Base-by-base conservation (phyloP, 176 grass and related monocot genomes). In the Typha latifolia region DNA sequence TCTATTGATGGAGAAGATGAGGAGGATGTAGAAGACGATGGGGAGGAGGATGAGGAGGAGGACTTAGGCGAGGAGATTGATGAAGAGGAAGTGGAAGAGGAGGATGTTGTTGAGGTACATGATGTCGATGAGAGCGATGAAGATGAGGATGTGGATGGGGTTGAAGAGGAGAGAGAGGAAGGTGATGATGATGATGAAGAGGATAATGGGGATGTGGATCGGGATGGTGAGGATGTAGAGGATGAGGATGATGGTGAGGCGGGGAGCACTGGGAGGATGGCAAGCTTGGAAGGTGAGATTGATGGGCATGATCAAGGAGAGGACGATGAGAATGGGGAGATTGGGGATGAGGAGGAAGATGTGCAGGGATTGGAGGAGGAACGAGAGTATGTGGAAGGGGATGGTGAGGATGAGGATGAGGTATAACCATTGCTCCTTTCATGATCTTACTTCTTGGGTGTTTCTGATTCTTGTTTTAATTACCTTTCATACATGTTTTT, bases 231-330 rank as follows among this genome's bases (percentile, higher is more conserved):
- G 49, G 82, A 77, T 50, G 80, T 80, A n/a, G 87, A 85, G 63
- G 82, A 80, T n/a, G 81, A 68, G 2, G 87, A 84, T 19, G 84
- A 81, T 55, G 78, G 67, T 49, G 81, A 82, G 64, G 84, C 78
- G 15, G 71, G 77, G 72, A 84, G 71, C 22, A 87, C 75, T 9
- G 84, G 84, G 10, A 79, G 88, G 75, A 66, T 84, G 4, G 70
- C 63, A 26, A 79, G 12, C 14, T 64, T 43, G 18, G 76, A 51
- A 66, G 88, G 77, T 65, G 88, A 91, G 75, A 96, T 96, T 14
- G 92, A 96, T 84, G 92, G 88, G 29, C 92, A 96, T 82, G 92
- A 96, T 32, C 88, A 83, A 14, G 92, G 92, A 6, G 92, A 96
- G 77, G 87, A 95, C 5, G 80, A 95, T 72, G 92, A 91, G 24